Conservation (phyloP, 176 grass and related monocot species). For the Aechmea fasciata region DNA sequence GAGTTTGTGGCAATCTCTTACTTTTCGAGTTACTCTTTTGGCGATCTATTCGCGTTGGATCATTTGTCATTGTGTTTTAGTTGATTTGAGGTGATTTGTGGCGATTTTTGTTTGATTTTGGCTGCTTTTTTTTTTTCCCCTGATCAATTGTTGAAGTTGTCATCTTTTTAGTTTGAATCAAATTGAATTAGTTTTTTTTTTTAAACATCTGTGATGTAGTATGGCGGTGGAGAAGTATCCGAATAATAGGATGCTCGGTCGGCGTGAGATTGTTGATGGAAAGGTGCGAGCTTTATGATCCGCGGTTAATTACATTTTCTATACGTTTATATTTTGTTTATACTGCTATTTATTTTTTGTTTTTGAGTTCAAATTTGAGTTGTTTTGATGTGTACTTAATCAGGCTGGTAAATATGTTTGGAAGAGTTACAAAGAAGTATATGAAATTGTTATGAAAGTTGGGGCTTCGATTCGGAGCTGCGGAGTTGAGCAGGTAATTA, state of each 20-base stretch:
- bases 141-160: background rate
- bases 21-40: background rate
- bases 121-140: background rate
- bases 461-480: conserved; percentile 58
- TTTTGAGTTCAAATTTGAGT: background rate
- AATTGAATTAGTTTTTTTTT: conserved; percentile 22
- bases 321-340: background rate
- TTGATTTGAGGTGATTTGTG: background rate
- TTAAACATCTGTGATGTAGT: conserved; percentile 18
- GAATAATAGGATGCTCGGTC: conserved; percentile 68
- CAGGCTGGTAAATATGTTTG: conserved; percentile 67
- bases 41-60: background rate
- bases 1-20: background rate
- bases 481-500: conserved; percentile 51
- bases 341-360: background rate
- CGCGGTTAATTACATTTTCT: background rate
- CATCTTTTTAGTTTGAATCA: conserved; percentile 11
- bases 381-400: conserved; percentile 5
- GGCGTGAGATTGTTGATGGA: conserved; percentile 47
- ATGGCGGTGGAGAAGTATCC: conserved; percentile 60
- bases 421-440: conserved; percentile 64
- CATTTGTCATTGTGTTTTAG: background rate
- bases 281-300: conserved; percentile 32
- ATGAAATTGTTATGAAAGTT: conserved; percentile 42
- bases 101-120: background rate